These are phyloP conservation scores for Dactylis glomerata DNA, from an alignment of 176 grass and related monocot species.

Conservation along the genomic window DNA sequence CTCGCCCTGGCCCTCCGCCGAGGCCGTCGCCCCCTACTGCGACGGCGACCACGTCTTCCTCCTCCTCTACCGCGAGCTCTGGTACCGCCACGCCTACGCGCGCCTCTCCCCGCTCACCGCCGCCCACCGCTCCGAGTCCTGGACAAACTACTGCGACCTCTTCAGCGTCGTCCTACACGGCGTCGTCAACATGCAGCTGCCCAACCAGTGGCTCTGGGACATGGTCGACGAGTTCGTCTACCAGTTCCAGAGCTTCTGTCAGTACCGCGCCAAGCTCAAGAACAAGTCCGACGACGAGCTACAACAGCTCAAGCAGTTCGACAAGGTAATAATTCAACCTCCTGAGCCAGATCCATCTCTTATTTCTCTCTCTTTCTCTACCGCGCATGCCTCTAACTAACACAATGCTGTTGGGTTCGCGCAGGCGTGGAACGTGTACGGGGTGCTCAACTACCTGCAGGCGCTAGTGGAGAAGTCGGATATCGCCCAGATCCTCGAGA, in stretches of 20 bases:
- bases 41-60: conserved; percentile 98
- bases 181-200: conserved; percentile 98
- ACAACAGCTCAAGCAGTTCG: conserved; percentile 74
- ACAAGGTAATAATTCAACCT: conserved; percentile 37
- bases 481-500: conserved; percentile 85
- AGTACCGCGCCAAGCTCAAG: conserved; percentile 90
- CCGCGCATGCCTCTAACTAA: too few relatives aligned
- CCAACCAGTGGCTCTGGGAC: conserved; percentile 99
- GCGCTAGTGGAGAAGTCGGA: conserved; percentile 97
- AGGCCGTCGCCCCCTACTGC: conserved; percentile 76
- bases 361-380: neutral
- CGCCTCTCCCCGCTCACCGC: conserved; percentile 61
- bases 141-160: conserved; percentile 96
- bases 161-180: conserved; percentile 88
- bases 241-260: conserved; percentile 98
- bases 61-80: conserved; percentile 93
- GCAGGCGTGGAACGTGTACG: conserved; percentile 95
- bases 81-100: conserved; percentile 95
- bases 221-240: conserved; percentile 98
- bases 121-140: conserved; percentile 77
- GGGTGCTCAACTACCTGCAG: conserved; percentile 94
- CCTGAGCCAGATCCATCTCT: neutral
- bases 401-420: neutral
- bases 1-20: conserved; percentile 68
- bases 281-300: conserved; percentile 85